Evolutionary conservation across 208 protist genomes (phyloP).

Genomic region (Trypanosoma cruzi): DNA sequence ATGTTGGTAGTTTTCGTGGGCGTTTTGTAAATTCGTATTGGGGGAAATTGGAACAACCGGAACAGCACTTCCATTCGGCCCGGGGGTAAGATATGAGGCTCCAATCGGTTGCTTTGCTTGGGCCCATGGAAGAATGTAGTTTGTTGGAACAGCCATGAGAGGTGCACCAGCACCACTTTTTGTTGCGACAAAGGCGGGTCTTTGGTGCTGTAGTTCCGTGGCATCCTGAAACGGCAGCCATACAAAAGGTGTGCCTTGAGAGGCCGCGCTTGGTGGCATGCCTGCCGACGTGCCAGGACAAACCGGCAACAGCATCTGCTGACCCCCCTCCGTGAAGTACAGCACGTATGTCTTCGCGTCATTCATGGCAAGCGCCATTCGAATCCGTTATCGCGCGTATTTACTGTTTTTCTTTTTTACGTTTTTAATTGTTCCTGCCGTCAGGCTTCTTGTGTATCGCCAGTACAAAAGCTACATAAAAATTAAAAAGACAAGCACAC

Average conservation of each 20-base stretch:
- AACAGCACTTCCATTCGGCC: not conserved
- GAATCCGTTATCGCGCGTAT: not conserved
- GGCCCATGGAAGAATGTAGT: not conserved
- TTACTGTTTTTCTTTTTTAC: no score
- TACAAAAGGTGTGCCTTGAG: conserved; percentile 6
- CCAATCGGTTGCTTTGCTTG: conserved; percentile 9
- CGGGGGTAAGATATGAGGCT: not conserved
- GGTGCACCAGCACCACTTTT: not conserved
- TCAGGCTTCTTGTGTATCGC: not conserved
- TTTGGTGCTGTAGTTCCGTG: not conserved
- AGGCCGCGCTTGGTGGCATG: not conserved
- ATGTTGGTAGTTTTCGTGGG: not conserved
- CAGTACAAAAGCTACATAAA: no score
- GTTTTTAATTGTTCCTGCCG: no score
- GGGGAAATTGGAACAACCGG: not conserved
- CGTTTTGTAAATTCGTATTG: not conserved
- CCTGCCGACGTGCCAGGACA: not conserved
- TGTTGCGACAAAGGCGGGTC: not conserved
- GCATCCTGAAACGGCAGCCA: not conserved
- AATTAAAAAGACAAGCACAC: no score
- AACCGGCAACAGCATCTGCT: not conserved
- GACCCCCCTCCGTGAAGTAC: not conserved
- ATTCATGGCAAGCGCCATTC: not conserved
- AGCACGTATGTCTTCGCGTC: not conserved
- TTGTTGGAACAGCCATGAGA: not conserved